Conservation (phyloP, 2,329 filamentous ascomycete species). For the Tolypocladium guangdongense region DNA sequence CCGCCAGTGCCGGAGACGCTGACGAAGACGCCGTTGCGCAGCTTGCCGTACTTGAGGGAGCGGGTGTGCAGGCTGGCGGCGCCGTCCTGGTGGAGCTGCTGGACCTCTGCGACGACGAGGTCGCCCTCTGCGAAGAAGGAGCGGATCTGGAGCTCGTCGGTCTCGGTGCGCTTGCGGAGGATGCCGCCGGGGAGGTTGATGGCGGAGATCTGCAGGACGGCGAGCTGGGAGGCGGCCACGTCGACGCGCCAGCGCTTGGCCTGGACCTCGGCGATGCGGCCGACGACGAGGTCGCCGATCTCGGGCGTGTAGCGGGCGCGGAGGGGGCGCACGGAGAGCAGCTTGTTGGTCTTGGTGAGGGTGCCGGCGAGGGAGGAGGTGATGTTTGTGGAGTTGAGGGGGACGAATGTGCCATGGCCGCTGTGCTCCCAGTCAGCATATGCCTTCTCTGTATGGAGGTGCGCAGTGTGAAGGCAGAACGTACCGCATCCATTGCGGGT, state of each 20-base stretch:
- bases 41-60: slow-evolving; percentile 85
- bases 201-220: slow-evolving; percentile 70
- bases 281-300: slow-evolving; percentile 91
- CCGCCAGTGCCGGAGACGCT: slow-evolving; percentile 73
- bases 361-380: slow-evolving; percentile 84
- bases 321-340: slow-evolving; percentile 81
- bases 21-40: slow-evolving; percentile 86
- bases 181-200: slow-evolving; percentile 96
- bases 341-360: slow-evolving; percentile 88
- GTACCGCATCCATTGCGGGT: slow-evolving; percentile 92
- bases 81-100: slow-evolving; percentile 77
- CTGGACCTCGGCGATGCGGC: slow-evolving; percentile 91
- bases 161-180: slow-evolving; percentile 80
- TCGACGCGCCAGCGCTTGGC: slow-evolving; percentile 90
- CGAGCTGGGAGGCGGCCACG: slow-evolving; percentile 77
- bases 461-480: slow-evolving; percentile 7
- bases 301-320: slow-evolving; percentile 90
- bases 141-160: slow-evolving; percentile 93
- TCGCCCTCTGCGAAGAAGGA: slow-evolving; percentile 97
- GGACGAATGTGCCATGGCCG: slow-evolving; percentile 85
- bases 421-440: slow-evolving; percentile 30
- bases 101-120: slow-evolving; percentile 87
- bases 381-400: slow-evolving; percentile 54
- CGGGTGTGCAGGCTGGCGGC: slow-evolving; percentile 82
- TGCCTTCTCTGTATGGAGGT: neutral